A percentile compares a stretch with the other conserved stretches of the same genome.
phyloP scores from a whole-genome alignment of 176 grass and related monocot species.

The Aegilops tauschii region DNA sequence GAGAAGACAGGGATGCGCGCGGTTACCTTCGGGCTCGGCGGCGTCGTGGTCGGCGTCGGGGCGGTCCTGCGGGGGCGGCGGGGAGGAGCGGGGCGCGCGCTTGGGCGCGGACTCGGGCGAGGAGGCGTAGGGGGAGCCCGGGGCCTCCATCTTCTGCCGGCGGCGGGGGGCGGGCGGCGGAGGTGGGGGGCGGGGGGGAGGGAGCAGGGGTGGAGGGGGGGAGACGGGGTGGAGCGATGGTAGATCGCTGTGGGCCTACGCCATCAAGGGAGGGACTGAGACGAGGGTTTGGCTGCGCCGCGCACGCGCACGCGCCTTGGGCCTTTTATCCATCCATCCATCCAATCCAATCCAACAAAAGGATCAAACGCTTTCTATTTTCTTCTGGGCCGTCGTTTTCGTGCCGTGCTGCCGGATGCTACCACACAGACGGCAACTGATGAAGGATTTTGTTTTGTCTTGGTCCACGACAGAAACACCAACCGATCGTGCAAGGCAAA shows the following conservation, averaged over 20 bases:
- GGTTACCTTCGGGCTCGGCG: conserved; percentile 22
- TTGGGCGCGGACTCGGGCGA: conserved; percentile 82
- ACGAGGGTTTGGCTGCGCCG: background rate
- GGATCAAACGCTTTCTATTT: background rate
- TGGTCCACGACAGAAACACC: background rate
- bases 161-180: background rate
- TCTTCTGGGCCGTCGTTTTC: background rate
- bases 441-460: too few species aligned
- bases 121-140: conserved; percentile 82
- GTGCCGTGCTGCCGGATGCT: too few species aligned
- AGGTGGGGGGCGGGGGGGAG: background rate
- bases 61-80: conserved; percentile 46
- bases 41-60: background rate
- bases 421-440: too few species aligned
- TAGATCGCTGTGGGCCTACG: conserved; percentile 44
- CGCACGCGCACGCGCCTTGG: background rate
- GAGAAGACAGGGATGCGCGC: background rate
- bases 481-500: background rate
- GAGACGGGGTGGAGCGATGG: background rate
- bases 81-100: conserved; percentile 48
- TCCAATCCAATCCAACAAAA: too few species aligned
- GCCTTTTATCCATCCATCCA: background rate
- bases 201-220: background rate
- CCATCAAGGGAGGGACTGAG: conserved; percentile 4
- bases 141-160: conserved; percentile 62